These are phyloP conservation scores for Amanita thiersii DNA, from an alignment of 768 basidiomycete species.

Conservation along the genomic window DNA sequence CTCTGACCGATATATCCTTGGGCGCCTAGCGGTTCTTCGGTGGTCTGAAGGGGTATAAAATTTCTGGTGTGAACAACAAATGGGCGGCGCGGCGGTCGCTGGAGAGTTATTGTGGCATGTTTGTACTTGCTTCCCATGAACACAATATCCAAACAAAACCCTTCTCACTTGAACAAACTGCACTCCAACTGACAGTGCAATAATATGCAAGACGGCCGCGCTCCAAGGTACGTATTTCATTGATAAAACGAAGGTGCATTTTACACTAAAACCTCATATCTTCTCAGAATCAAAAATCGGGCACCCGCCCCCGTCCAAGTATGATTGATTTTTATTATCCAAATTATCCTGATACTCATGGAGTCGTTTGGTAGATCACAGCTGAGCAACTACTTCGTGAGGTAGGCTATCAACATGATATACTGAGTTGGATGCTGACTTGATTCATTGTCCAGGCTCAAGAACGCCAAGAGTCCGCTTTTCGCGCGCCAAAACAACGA, in stretches of 20 bases:
- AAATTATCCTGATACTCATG: constrained; percentile 10
- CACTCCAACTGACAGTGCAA: too few relatives aligned
- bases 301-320: constrained; percentile 93
- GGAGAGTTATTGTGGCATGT: too few relatives aligned
- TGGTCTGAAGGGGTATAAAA: too few relatives aligned
- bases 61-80: too few relatives aligned
- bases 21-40: too few relatives aligned
- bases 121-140: too few relatives aligned
- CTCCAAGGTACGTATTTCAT: constrained; percentile 47
- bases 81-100: too few relatives aligned
- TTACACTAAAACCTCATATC: constrained; percentile 6
- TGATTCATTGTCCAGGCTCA: constrained; percentile 55
- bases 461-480: constrained; percentile 91
- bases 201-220: constrained; percentile 75
- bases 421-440: background rate
- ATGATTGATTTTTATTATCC: constrained; percentile 15
- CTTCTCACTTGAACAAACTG: too few relatives aligned
- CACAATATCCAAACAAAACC: too few relatives aligned
- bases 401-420: constrained; percentile 28
- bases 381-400: constrained; percentile 97
- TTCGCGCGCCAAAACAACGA: constrained; percentile 88
- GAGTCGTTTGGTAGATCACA: constrained; percentile 69
- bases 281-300: constrained; percentile 81
- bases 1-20: too few relatives aligned
- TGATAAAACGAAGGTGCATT: background rate